A percentile compares a stretch with the other conserved stretches of the same genome.
Evolutionary conservation across 495 filamentous ascomycete species (phyloP).

Genomic region (Penicillium subrubescens): DNA sequence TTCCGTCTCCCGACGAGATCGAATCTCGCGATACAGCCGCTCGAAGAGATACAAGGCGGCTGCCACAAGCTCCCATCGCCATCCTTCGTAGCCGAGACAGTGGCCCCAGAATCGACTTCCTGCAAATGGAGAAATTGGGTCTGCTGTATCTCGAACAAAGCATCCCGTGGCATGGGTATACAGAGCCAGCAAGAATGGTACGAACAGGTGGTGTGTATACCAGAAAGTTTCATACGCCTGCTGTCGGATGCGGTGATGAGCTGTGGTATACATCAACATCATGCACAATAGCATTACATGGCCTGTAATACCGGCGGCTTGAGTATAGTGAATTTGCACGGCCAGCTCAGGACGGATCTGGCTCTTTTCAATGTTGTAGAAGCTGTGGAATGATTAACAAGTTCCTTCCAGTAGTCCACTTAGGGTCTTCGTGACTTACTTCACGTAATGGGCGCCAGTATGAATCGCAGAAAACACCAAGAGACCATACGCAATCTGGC

Average conservation of each 20-base stretch:
- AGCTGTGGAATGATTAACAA: constrained; percentile 56
- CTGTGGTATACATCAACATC: constrained; percentile 97
- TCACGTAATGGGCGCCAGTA: constrained; percentile 84
- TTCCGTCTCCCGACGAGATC: constrained; percentile 75
- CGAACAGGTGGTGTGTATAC: constrained; percentile 98
- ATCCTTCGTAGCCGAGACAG: constrained; percentile 94
- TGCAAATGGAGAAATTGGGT: constrained; percentile 81
- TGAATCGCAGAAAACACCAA: constrained; percentile 83
- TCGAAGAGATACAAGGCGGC: constrained; percentile 84
- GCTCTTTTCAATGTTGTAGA: constrained; percentile 90
- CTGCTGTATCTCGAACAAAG: constrained; percentile 80
- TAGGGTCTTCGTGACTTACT: constrained; percentile 62
- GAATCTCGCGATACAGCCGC: constrained; percentile 89
- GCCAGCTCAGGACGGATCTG: constrained; percentile 81
- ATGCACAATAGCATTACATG: constrained; percentile 99
- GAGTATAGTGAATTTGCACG: constrained; percentile 89
- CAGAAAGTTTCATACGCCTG: constrained; percentile 98
- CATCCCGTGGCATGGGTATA: constrained; percentile 97
- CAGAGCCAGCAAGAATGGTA: constrained; percentile 89
- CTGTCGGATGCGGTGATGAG: constrained; percentile 89
- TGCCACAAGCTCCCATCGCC: constrained; percentile 95
- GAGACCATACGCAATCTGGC: constrained; percentile 89
- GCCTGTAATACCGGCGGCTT: constrained; percentile 89
- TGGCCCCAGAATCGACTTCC: constrained; percentile 82
- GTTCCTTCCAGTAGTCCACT: neutral